Conservation (phyloP, 306 rosid genomes). For the Cicer yamashitae region DNA sequence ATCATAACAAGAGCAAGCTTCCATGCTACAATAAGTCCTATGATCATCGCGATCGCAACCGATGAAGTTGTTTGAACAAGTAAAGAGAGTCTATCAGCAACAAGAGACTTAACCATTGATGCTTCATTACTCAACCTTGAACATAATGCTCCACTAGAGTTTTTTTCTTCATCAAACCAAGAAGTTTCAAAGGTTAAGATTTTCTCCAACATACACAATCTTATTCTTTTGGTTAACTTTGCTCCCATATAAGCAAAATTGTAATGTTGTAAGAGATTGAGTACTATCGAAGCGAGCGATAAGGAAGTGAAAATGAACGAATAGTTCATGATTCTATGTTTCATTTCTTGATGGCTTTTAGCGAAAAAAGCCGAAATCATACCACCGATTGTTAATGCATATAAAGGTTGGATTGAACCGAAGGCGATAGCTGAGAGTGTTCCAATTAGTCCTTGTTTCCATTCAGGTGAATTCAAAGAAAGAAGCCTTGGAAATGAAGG, state of each 20-base stretch:
- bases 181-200: conserved; percentile 89
- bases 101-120: conserved; percentile 87
- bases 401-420: conserved; percentile 89
- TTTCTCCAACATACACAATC: conserved; percentile 71
- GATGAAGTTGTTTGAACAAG: conserved; percentile 86
- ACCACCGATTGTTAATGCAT: conserved; percentile 89
- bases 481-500: conserved; percentile 82
- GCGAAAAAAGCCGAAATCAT: conserved; percentile 91
- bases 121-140: conserved; percentile 91
- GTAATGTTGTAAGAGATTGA: conserved; percentile 88
- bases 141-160: conserved; percentile 87
- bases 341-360: conserved; percentile 78
- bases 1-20: conserved; percentile 93
- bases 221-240: conserved; percentile 72
- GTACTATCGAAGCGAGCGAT: conserved; percentile 66
- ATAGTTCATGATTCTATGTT: conserved; percentile 64
- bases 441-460: conserved; percentile 88
- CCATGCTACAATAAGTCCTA: conserved; percentile 91
- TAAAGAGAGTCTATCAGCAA: conserved; percentile 81
- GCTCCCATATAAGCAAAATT: conserved; percentile 91
- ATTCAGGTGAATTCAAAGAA: conserved; percentile 75
- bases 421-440: conserved; percentile 73
- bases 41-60: conserved; percentile 84
- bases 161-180: conserved; percentile 89
- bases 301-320: conserved; percentile 73